These are phyloP conservation scores for Colletotrichum sp. DNA, from an alignment of 2,329 filamentous ascomycete species.

Conservation along the genomic window DNA sequence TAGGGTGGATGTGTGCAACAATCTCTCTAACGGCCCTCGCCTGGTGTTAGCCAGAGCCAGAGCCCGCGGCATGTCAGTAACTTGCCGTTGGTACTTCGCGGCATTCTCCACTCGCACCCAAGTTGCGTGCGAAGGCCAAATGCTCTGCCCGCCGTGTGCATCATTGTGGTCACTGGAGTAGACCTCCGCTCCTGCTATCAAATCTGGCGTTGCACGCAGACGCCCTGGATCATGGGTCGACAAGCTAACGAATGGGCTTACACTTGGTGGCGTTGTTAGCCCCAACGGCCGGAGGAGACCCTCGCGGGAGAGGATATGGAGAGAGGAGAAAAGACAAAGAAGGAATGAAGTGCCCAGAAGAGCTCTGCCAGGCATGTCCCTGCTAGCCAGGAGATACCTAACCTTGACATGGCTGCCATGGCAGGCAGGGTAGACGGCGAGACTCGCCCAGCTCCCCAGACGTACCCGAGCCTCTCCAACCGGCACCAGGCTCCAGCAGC, in stretches of 20 bases:
- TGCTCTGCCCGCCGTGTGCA: background rate
- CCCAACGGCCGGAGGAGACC: background rate
- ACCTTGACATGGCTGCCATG: background rate
- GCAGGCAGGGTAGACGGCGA: background rate
- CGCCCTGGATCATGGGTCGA: slow-evolving; percentile 14
- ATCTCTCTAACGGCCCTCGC: background rate
- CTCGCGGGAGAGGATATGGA: background rate
- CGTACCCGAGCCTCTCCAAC: background rate
- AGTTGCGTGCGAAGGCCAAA: background rate
- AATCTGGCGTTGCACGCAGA: slow-evolving; percentile 14
- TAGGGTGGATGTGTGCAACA: slow-evolving; percentile 12
- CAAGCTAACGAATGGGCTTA: background rate
- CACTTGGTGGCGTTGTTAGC: slow-evolving; percentile 2
- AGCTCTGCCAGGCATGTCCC: background rate
- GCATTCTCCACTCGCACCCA: background rate
- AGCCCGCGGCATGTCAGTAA: background rate
- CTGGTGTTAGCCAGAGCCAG: background rate
- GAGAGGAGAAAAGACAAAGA: background rate
- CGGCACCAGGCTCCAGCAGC: background rate
- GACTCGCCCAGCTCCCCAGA: background rate
- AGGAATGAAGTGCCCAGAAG: background rate
- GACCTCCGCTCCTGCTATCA: slow-evolving; percentile 2
- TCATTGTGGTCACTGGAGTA: background rate
- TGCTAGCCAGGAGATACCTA: background rate
- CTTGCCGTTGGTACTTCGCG: background rate